Conservation (phyloP, 345 rosid species). For the Brassica juncea region DNA sequence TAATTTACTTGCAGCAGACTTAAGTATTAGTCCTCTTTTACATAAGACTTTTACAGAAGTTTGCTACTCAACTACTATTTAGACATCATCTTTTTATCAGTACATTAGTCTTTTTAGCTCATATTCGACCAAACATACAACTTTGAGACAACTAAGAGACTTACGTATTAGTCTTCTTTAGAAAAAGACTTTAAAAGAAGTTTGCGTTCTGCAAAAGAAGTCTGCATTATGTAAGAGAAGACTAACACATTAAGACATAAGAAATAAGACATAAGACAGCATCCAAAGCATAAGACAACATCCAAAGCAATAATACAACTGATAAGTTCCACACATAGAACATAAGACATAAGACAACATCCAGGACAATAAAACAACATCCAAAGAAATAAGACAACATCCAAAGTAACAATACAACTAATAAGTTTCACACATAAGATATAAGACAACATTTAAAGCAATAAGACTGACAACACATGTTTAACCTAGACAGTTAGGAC, state of each 20-base stretch:
- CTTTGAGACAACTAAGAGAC: too few relatives aligned
- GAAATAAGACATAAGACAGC: background rate
- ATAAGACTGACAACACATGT: background rate
- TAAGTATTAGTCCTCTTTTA: background rate
- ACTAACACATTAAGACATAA: background rate
- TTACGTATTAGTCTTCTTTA: too few relatives aligned
- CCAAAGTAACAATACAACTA: background rate
- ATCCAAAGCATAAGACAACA: background rate
- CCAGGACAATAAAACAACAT: background rate
- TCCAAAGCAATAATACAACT: background rate
- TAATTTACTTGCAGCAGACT: background rate
- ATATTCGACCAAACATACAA: too few relatives aligned
- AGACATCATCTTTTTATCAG: background rate
- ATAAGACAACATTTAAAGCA: too few relatives aligned
- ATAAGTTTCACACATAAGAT: too few relatives aligned
- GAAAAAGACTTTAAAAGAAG: background rate
- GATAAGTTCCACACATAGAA: background rate
- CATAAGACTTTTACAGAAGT: background rate
- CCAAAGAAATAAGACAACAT: background rate
- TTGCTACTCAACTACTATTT: background rate
- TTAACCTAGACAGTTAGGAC: background rate
- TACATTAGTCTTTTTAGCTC: too few relatives aligned
- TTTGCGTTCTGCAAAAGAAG: background rate
- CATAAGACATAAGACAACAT: background rate
- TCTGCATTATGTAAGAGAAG: background rate